Evolutionary conservation across 768 basidiomycete genomes (phyloP).

Genomic region (Termitomyces sp.): DNA sequence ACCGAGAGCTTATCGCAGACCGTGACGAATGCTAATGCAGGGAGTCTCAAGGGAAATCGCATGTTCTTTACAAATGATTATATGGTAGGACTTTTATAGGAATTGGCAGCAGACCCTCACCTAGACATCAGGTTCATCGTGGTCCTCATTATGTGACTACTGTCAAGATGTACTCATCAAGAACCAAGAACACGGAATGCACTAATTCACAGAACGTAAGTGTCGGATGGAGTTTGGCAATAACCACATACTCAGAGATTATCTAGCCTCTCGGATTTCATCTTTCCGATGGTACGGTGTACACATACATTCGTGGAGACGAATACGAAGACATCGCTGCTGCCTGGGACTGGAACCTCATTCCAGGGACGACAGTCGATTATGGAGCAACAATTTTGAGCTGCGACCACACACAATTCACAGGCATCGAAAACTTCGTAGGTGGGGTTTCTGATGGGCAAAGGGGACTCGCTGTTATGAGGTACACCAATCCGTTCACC

Average conservation of each 20-base stretch:
- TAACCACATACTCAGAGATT: not conserved
- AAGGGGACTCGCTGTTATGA: conserved; percentile 56
- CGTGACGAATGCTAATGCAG: conserved; percentile 44
- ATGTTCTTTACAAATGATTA: conserved; percentile 66
- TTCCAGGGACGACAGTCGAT: conserved; percentile 68
- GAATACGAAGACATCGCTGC: conserved; percentile 74
- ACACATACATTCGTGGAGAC: conserved; percentile 58
- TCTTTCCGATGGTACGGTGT: conserved; percentile 57
- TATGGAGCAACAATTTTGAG: conserved; percentile 49
- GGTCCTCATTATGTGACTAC: conserved; percentile 56
- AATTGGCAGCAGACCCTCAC: conserved; percentile 1
- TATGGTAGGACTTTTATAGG: conserved; percentile 36
- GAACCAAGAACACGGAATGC: conserved; percentile 61
- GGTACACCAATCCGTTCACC: conserved; percentile 61
- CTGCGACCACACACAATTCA: conserved; percentile 37
- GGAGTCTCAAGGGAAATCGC: conserved; percentile 45
- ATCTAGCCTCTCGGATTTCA: conserved; percentile 63
- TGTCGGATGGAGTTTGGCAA: not conserved
- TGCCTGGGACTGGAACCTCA: conserved; percentile 74
- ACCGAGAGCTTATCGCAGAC: conserved; percentile 29
- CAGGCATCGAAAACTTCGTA: conserved; percentile 52
- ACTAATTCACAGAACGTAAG: conserved; percentile 57
- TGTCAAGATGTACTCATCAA: conserved; percentile 55
- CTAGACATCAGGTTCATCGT: conserved; percentile 50
- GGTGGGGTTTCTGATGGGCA: conserved; percentile 59